Percentiles rank a stretch among this genome's conserved stretches.
Conservation (phyloP, 352 stramenopile genomes). For the Globisporangium irregulare region DNA sequence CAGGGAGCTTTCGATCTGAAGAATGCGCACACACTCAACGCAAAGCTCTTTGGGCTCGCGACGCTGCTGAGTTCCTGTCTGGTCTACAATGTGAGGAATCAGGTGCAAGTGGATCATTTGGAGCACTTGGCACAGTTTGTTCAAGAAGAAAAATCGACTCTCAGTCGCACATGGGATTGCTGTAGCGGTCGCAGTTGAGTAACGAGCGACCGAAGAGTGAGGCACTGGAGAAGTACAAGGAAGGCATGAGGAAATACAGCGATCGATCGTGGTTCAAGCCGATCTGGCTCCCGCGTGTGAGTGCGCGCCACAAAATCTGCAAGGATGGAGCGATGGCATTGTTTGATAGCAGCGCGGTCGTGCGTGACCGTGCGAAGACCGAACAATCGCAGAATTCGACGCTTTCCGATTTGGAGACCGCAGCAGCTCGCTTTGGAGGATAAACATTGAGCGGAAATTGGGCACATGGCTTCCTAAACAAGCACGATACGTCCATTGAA, state of each 20-base stretch:
- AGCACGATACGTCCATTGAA: not conserved
- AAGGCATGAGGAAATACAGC: not conserved
- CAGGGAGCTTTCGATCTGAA: not conserved
- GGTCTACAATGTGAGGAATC: not conserved
- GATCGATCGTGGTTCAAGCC: not conserved
- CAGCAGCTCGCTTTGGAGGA: not conserved
- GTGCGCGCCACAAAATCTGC: not conserved
- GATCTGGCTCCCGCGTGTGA: not conserved
- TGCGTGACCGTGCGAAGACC: not conserved
- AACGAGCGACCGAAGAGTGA: not conserved
- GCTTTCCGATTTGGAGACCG: not conserved
- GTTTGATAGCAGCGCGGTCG: not conserved
- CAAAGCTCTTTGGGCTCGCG: not conserved
- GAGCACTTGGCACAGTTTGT: not conserved
- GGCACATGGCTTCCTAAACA: not conserved
- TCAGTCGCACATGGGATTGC: not conserved
- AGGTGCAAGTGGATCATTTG: not conserved
- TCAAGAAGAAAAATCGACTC: not conserved
- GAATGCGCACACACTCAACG: not conserved
- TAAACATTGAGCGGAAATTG: not conserved
- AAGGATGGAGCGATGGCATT: not conserved
- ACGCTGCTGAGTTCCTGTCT: not conserved
- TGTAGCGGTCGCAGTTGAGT: not conserved
- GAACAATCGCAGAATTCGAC: too few relatives aligned
- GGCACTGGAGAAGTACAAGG: not conserved